Base-by-base conservation (phyloP, 495 filamentous ascomycete species). In the Amphirosellinia nigrospora region DNA sequence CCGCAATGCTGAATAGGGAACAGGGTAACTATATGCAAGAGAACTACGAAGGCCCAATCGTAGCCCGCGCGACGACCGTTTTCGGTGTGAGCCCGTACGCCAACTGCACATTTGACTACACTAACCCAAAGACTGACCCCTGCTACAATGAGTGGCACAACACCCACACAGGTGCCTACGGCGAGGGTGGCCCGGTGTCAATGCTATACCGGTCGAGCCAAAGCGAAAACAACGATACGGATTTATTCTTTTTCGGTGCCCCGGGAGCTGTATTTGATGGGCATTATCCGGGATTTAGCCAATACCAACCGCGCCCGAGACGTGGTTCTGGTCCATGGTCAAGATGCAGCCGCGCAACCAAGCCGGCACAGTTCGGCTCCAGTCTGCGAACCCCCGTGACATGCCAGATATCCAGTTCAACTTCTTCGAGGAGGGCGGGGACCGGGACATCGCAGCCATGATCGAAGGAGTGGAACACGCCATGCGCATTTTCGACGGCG, bases 81-180 rank as follows among this genome's bases (percentile, higher is more conserved):
- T 62, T 38, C 21, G 30, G 30, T 2, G 28, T 7, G 10, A 56
- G 7, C 53, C 53, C 53, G 2, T 56, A 32, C 15, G 32, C 15
- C 1, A 36, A 36, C 19, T 56, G 53, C 32, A 56, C 53, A 56
- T 56, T 56, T 7, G 73, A 79, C 0, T 52, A 52, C 2, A 28
- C 8, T 11, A 28, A 52, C 48, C 48, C 23, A 15, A 41, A 46
- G 26, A 36, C 13, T 1, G 53, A 56, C 19, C 88, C 89, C 72
- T 88, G 88, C 34, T 84, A 78, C 58, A 73, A 82, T 36, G 88
- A 88, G 46, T 90, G 86, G 86, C 77, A 89, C 28, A 64, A 36
- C 32, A n/a, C 30, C 15, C 28, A 36, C 13, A 56, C 53, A 32
- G 53, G 53, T 36, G 28, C 53, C 16, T 56, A 56, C 13, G 53